Evolutionary conservation across 2,329 filamentous ascomycete species (phyloP).

Genomic region (Herpotrichia juniperi): DNA sequence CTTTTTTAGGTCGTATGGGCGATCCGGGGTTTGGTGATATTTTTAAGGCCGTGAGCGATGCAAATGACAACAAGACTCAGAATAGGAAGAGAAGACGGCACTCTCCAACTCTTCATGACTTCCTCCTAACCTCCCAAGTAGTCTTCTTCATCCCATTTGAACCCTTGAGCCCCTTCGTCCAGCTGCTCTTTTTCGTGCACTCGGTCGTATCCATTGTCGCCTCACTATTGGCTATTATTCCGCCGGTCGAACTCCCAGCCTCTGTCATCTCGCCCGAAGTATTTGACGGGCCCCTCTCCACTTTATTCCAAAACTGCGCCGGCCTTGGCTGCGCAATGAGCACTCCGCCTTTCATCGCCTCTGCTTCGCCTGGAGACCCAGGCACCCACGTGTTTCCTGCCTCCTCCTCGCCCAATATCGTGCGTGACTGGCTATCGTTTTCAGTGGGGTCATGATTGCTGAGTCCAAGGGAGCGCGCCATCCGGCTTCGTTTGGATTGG

Average conservation of each 20-base stretch:
- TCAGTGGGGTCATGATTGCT: constrained; percentile 26
- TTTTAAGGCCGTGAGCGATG: neutral
- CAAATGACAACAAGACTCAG: neutral
- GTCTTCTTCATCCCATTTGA: constrained; percentile 35
- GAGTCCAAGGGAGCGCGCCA: constrained; percentile 29
- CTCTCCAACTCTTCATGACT: constrained; percentile 9
- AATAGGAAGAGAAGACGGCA: neutral
- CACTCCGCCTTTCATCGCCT: neutral
- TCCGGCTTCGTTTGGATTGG: constrained; percentile 24
- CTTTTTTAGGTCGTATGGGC: too few species aligned
- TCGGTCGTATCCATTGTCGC: neutral
- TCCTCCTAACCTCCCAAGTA: constrained; percentile 36
- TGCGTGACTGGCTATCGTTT: constrained; percentile 28
- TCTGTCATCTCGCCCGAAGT: constrained; percentile 11
- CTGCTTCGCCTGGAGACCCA: neutral
- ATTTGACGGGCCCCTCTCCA: constrained; percentile 21
- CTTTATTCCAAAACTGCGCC: constrained; percentile 26
- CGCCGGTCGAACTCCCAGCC: constrained; percentile 2
- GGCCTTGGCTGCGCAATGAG: constrained; percentile 12
- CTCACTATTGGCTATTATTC: neutral
- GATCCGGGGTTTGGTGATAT: neutral
- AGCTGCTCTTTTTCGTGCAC: neutral
- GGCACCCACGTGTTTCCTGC: constrained; percentile 8
- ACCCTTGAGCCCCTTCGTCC: constrained; percentile 4
- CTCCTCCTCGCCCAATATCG: constrained; percentile 19